Percentiles rank a stretch among this genome's conserved stretches.
Evolutionary conservation across 2,329 filamentous ascomycete genomes (phyloP).

Genomic region (Tothia fuscella): DNA sequence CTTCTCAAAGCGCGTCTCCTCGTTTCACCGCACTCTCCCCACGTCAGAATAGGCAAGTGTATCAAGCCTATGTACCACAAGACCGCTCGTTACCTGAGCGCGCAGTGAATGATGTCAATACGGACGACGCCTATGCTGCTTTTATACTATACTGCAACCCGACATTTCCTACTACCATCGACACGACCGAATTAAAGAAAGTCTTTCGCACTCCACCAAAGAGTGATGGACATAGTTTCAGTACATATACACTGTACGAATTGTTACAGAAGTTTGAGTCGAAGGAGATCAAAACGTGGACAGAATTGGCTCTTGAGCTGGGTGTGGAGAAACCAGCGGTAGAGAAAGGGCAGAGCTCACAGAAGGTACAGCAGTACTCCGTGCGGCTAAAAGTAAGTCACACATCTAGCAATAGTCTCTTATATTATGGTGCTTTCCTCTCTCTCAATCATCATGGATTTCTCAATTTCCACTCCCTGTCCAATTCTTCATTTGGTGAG

Average conservation of each 20-base stretch:
- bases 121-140: slow-evolving; percentile 70
- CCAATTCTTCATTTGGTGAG: too few relatives aligned
- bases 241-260: slow-evolving; percentile 62
- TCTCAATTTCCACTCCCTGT: too few relatives aligned
- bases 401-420: too few relatives aligned
- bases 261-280: slow-evolving; percentile 66
- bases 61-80: slow-evolving; percentile 25
- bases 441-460: too few relatives aligned
- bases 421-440: too few relatives aligned
- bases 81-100: slow-evolving; percentile 52
- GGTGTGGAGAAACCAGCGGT: slow-evolving; percentile 76
- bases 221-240: slow-evolving; percentile 79
- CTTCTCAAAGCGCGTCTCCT: slow-evolving; percentile 25
- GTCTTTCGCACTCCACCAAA: slow-evolving; percentile 70
- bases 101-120: slow-evolving; percentile 54
- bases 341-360: slow-evolving; percentile 75
- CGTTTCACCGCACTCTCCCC: slow-evolving; percentile 26
- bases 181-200: slow-evolving; percentile 59
- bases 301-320: slow-evolving; percentile 72
- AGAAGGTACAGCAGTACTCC: slow-evolving; percentile 91
- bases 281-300: slow-evolving; percentile 88
- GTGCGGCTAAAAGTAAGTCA: slow-evolving; percentile 69
- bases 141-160: slow-evolving; percentile 93
- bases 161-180: slow-evolving; percentile 54
- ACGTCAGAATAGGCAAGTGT: slow-evolving; percentile 18